phyloP scores from a whole-genome alignment of 306 rosid genomes.

The Hippophae tibetana region DNA sequence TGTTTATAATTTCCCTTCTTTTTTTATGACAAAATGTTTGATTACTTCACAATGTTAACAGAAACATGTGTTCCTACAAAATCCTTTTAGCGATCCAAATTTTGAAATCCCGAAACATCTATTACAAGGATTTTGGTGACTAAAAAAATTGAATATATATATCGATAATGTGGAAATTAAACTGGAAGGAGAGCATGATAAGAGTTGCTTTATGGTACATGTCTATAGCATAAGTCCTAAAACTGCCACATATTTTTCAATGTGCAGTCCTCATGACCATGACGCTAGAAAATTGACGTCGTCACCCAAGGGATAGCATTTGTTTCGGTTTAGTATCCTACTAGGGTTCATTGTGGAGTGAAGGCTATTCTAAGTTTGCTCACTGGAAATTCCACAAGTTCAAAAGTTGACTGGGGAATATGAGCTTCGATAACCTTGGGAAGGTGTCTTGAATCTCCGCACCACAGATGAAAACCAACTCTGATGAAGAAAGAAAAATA shows the following conservation, averaged over 20 bases:
- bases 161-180: background rate
- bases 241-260: slow-evolving; percentile 13
- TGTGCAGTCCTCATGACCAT: too few species aligned
- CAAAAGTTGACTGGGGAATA: slow-evolving; percentile 82
- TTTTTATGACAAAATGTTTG: too few species aligned
- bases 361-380: slow-evolving; percentile 18
- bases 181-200: too few species aligned
- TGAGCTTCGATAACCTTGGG: slow-evolving; percentile 59
- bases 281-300: too few species aligned
- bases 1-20: too few species aligned
- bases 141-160: background rate
- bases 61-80: too few species aligned
- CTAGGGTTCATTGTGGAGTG: slow-evolving; percentile 15
- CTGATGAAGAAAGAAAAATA: slow-evolving; percentile 33
- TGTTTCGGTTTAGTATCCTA: too few species aligned
- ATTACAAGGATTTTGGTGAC: background rate
- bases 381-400: slow-evolving; percentile 25
- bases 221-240: slow-evolving; percentile 5
- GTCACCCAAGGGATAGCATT: too few species aligned
- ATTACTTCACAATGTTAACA: too few species aligned
- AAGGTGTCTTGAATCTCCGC: slow-evolving; percentile 58
- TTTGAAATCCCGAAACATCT: too few species aligned
- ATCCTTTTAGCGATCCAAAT: too few species aligned
- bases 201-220: slow-evolving; percentile 13
- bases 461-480: slow-evolving; percentile 44